A percentile compares a stretch with the other conserved stretches of the same genome.
These are phyloP conservation scores for Diaporthe vexans DNA, from an alignment of 2,329 filamentous ascomycete genomes.

Conservation along the genomic window DNA sequence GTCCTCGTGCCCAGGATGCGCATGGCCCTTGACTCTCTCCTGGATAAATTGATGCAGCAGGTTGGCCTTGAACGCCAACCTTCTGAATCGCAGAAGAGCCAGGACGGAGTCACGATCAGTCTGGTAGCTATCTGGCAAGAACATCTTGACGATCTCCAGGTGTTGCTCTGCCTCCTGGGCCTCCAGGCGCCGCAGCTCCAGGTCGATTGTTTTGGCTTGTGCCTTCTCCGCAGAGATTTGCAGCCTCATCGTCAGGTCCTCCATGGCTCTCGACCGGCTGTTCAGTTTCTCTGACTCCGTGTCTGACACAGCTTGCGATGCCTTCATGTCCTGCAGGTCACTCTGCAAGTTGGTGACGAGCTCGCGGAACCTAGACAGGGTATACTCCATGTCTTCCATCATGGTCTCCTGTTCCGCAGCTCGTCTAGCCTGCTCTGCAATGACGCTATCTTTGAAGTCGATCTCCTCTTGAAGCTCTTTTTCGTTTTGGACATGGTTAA, in stretches of 20 bases:
- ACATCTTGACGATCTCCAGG: constrained; percentile 88
- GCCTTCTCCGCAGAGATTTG: constrained; percentile 92
- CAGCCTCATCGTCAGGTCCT: constrained; percentile 95
- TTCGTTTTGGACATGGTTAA: constrained; percentile 92
- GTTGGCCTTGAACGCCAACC: constrained; percentile 88
- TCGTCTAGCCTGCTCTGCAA: constrained; percentile 84
- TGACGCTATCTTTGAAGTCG: constrained; percentile 86
- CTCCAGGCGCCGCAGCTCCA: constrained; percentile 88
- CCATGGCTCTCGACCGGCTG: constrained; percentile 90
- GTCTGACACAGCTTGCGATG: constrained; percentile 92
- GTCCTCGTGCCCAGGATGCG: constrained; percentile 79
- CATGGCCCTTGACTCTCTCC: constrained; percentile 79
- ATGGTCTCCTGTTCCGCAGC: constrained; percentile 82
- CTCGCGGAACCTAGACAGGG: constrained; percentile 88
- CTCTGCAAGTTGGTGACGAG: constrained; percentile 87
- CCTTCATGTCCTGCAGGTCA: constrained; percentile 91
- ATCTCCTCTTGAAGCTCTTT: constrained; percentile 96
- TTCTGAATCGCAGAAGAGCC: constrained; percentile 87
- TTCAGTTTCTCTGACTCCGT: constrained; percentile 92
- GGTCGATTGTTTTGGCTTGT: constrained; percentile 93
- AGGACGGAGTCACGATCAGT: constrained; percentile 88
- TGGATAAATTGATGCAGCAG: constrained; percentile 84
- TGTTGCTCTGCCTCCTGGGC: constrained; percentile 92
- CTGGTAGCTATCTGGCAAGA: constrained; percentile 87
- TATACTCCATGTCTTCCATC: constrained; percentile 91